phyloP scores from a whole-genome alignment of 345 rosid species.

The Passiflora organensis region DNA sequence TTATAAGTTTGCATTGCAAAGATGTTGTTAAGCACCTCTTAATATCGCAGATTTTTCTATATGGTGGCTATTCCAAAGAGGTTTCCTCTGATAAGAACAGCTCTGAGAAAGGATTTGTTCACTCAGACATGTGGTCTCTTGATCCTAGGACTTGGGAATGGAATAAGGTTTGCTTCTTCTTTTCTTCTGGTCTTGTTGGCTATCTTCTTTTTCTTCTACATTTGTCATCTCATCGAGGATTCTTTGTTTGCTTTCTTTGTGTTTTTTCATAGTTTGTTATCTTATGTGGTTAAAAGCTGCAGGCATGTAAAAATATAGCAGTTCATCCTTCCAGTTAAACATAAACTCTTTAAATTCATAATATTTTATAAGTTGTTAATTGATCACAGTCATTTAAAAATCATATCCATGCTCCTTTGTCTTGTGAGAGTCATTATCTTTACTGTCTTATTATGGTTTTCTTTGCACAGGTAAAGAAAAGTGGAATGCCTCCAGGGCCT shows the following conservation, averaged over 20 bases:
- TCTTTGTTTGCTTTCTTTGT: not conserved
- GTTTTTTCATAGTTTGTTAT: not conserved
- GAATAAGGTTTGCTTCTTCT: constrained; percentile 75
- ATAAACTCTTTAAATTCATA: too few species aligned
- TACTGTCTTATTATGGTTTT: not conserved
- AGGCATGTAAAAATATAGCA: too few species aligned
- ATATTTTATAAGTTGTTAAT: not conserved
- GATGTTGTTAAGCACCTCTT: too few species aligned
- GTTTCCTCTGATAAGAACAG: constrained; percentile 66
- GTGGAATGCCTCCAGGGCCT: constrained; percentile 95
- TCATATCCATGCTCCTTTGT: too few species aligned
- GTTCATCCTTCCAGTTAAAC: too few species aligned
- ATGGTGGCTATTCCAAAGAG: constrained; percentile 95
- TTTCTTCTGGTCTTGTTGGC: not conserved
- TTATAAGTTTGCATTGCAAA: too few species aligned
- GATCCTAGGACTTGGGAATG: constrained; percentile 99
- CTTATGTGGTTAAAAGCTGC: too few species aligned
- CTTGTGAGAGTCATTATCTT: not conserved
- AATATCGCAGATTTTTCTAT: constrained; percentile 59
- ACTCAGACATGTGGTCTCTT: constrained; percentile 93
- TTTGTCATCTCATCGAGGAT: too few species aligned
- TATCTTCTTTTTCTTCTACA: not conserved
- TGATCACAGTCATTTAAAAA: too few species aligned
- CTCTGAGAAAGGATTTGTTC: constrained; percentile 89
- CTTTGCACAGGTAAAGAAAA: constrained; percentile 68